Evolutionary conservation across 2,329 filamentous ascomycete genomes (phyloP).

Genomic region (Paecilomyces sp.): DNA sequence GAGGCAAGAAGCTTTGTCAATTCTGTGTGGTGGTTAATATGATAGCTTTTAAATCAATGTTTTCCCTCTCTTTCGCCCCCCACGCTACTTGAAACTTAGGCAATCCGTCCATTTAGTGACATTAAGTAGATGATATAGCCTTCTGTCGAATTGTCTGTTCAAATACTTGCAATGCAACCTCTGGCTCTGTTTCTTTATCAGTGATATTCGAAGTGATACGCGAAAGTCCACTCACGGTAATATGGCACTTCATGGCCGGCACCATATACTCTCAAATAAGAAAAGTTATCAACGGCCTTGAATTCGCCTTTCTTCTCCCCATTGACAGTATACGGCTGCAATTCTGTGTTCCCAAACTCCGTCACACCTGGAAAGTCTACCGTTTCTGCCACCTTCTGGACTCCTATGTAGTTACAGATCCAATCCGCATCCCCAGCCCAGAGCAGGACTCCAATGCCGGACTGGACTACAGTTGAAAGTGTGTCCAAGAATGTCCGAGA

Average conservation of each 20-base stretch:
- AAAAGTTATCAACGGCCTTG: slow-evolving; percentile 45
- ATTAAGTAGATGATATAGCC: background rate
- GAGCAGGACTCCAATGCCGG: background rate
- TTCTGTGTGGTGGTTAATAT: too few relatives aligned
- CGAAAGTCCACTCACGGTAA: slow-evolving; percentile 33
- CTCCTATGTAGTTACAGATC: background rate
- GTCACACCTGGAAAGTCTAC: background rate
- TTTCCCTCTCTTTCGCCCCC: too few relatives aligned
- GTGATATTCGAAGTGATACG: slow-evolving; percentile 20
- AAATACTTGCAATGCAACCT: slow-evolving; percentile 36
- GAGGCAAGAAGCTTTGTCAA: too few relatives aligned
- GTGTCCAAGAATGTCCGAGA: background rate
- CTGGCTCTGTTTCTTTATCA: slow-evolving; percentile 27
- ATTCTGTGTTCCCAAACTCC: background rate
- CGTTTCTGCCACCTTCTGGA: background rate
- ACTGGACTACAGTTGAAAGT: background rate
- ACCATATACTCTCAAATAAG: slow-evolving; percentile 43
- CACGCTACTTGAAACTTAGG: too few relatives aligned
- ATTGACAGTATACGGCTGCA: slow-evolving; percentile 41
- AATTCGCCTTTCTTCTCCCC: slow-evolving; percentile 43
- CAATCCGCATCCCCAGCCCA: background rate
- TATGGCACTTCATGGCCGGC: slow-evolving; percentile 46
- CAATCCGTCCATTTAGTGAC: too few relatives aligned
- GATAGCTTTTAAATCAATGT: too few relatives aligned
- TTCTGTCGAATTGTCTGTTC: slow-evolving; percentile 42